Conservation (phyloP, 2,329 filamentous ascomycete genomes). For the Mollisia scopiformis region DNA sequence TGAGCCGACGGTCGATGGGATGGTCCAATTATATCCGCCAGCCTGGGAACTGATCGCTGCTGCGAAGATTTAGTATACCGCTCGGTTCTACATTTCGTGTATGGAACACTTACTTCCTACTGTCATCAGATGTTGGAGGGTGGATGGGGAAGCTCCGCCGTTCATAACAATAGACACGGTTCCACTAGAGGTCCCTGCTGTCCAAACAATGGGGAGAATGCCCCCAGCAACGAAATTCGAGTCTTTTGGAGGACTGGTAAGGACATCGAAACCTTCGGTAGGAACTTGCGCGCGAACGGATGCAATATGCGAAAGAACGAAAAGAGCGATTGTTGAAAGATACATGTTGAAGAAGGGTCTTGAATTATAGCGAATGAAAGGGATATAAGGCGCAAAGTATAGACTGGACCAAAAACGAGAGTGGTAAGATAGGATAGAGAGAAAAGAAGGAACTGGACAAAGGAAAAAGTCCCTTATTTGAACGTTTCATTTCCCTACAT, state of each 20-base stretch:
- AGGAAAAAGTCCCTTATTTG: neutral
- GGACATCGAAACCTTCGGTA: slow-evolving; percentile 4
- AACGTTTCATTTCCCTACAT: neutral
- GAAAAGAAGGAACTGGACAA: neutral
- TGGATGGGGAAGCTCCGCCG: slow-evolving; percentile 1
- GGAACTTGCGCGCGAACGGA: neutral
- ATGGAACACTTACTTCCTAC: slow-evolving; percentile 4
- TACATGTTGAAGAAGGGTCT: neutral
- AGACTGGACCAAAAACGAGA: neutral
- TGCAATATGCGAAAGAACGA: neutral
- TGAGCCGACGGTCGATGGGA: slow-evolving; percentile 1
- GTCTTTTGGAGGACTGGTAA: neutral
- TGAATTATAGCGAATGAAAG: neutral
- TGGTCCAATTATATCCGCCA: slow-evolving; percentile 1
- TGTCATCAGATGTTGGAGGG: neutral
- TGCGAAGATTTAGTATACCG: neutral
- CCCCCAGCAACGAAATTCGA: neutral
- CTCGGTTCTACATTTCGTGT: neutral
- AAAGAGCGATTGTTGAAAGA: neutral
- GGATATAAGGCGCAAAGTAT: neutral
- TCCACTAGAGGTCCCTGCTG: neutral
- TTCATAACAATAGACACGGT: slow-evolving; percentile 8
- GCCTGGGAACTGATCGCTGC: neutral
- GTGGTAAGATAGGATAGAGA: neutral
- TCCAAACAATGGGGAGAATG: slow-evolving; percentile 6